Percentiles rank a stretch among this genome's conserved stretches.
phyloP scores from a whole-genome alignment of 257 asterid genomes.

The Forsythia suspensa region DNA sequence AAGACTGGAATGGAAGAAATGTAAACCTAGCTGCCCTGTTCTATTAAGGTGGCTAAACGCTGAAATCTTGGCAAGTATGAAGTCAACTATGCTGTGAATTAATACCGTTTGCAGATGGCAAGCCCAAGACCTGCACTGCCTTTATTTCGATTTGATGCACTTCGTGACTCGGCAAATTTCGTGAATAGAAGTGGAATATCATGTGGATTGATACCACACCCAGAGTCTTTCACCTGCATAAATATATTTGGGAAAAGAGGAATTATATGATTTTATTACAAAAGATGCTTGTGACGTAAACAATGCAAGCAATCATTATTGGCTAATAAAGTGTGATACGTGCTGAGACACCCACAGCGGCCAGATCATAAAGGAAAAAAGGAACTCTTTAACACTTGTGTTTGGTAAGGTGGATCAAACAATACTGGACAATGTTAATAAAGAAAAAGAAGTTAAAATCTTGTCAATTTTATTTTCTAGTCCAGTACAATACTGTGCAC shows the following conservation, averaged over 20 bases:
- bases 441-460: neutral
- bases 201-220: slow-evolving; percentile 55
- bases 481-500: neutral
- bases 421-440: neutral
- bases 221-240: slow-evolving; percentile 62
- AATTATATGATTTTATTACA: neutral
- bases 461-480: neutral
- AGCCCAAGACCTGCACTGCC: slow-evolving; percentile 65
- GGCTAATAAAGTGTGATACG: neutral
- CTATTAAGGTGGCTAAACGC: neutral
- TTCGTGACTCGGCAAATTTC: slow-evolving; percentile 43
- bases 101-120: slow-evolving; percentile 73
- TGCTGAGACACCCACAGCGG: neutral
- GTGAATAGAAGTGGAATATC: slow-evolving; percentile 62
- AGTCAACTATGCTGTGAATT: neutral
- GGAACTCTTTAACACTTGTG: neutral
- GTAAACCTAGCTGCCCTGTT: neutral
- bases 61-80: neutral
- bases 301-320: neutral
- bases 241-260: neutral
- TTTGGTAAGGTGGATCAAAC: neutral
- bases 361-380: neutral
- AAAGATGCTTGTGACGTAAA: neutral
- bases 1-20: neutral
- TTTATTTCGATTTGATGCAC: slow-evolving; percentile 35